These are phyloP conservation scores for Penicillium olsonii DNA, from an alignment of 2,329 filamentous ascomycete species.

Conservation along the genomic window DNA sequence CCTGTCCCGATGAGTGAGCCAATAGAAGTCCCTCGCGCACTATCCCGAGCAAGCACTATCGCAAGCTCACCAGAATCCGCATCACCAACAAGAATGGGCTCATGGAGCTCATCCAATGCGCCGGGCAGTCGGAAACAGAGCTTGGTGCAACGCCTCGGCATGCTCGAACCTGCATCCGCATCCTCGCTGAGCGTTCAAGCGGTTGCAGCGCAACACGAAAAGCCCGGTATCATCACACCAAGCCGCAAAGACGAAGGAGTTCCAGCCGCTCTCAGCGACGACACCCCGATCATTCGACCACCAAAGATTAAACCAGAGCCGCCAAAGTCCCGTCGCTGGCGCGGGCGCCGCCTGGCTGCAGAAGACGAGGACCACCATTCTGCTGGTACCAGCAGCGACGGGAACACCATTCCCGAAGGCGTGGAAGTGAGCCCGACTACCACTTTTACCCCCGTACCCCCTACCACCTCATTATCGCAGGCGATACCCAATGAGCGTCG, in stretches of 20 bases:
- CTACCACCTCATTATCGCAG: slow-evolving; percentile 7
- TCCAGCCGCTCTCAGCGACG: slow-evolving; percentile 21
- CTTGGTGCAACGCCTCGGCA: slow-evolving; percentile 55
- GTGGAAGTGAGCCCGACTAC: slow-evolving; percentile 19
- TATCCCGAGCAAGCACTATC: slow-evolving; percentile 29
- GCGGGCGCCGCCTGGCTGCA: slow-evolving; percentile 37
- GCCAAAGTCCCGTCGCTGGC: slow-evolving; percentile 46
- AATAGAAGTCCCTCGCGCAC: slow-evolving; percentile 41
- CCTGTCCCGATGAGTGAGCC: slow-evolving; percentile 25
- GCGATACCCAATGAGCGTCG: slow-evolving; percentile 14
- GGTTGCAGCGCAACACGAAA: slow-evolving; percentile 77
- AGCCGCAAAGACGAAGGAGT: slow-evolving; percentile 56
- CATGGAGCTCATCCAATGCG: slow-evolving; percentile 25
- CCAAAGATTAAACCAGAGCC: slow-evolving; percentile 42
- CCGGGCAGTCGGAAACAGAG: slow-evolving; percentile 22
- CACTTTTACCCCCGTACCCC: slow-evolving; percentile 12
- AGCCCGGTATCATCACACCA: slow-evolving; percentile 78
- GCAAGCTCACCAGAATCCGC: slow-evolving; percentile 50
- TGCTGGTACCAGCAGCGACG: slow-evolving; percentile 22
- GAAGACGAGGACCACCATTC: slow-evolving; percentile 32
- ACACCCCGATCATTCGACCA: slow-evolving; percentile 18
- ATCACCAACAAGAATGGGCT: slow-evolving; percentile 38
- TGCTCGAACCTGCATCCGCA: slow-evolving; percentile 67
- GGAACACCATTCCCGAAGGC: slow-evolving; percentile 31
- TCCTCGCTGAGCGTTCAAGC: slow-evolving; percentile 77